Percentiles rank a stretch among this genome's conserved stretches.
Conservation (phyloP, 176 grass and related monocot species). For the Stipa capillata region DNA sequence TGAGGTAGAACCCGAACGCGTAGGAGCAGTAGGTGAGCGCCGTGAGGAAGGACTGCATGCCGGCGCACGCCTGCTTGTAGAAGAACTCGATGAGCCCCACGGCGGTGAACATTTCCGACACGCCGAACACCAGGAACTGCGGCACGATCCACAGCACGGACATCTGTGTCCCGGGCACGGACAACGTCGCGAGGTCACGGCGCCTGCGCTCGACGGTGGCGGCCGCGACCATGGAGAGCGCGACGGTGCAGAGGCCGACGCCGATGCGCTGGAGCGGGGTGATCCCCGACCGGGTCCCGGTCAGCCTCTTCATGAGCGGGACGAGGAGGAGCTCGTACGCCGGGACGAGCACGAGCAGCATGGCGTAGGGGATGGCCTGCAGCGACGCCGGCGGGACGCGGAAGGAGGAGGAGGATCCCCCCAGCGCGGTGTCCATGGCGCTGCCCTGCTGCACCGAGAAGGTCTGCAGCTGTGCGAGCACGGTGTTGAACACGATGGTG, state of each 20-base stretch:
- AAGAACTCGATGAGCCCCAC: constrained; percentile 98
- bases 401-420: constrained; percentile 51
- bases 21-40: constrained; percentile 97
- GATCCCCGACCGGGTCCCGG: constrained; percentile 54
- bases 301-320: constrained; percentile 46
- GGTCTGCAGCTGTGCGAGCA: constrained; percentile 94
- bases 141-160: constrained; percentile 86
- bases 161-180: constrained; percentile 11
- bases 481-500: constrained; percentile 98
- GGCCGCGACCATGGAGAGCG: constrained; percentile 82
- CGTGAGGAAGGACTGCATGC: constrained; percentile 93
- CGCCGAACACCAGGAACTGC: constrained; percentile 86
- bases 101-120: constrained; percentile 98
- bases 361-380: constrained; percentile 81
- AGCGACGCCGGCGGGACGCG: constrained; percentile 81
- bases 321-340: constrained; percentile 70
- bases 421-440: constrained; percentile 74
- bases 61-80: constrained; percentile 82
- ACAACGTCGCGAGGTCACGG: constrained; percentile 19
- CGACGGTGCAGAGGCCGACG: constrained; percentile 60
- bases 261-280: constrained; percentile 84
- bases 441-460: constrained; percentile 97
- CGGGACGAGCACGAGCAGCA: constrained; percentile 76
- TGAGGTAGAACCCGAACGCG: constrained; percentile 95
- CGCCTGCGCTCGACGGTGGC: constrained; percentile 63